Base-by-base conservation (phyloP, 257 asterid species). In the Cynanchum wilfordii region DNA sequence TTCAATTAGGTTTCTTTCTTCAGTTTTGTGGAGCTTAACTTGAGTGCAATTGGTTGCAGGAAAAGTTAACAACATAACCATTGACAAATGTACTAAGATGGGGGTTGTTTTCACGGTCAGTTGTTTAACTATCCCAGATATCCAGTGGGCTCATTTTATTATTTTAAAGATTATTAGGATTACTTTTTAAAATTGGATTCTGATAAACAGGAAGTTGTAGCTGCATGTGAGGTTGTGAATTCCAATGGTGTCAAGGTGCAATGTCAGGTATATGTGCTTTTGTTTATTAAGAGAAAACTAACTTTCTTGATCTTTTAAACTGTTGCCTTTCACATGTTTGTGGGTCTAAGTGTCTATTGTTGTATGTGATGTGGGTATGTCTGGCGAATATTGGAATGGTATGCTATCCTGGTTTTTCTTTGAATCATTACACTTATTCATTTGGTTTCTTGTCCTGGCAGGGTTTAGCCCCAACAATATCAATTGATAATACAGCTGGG, bases 211-310 rank as follows among this genome's bases (percentile, higher is more conserved):
- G 98, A 87, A 83, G 99, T 95, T 62, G 99, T 95, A 77, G 99
- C 99, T 63, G 99, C 99, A 81, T 95, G 89, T 82, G 99, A 95
- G 89, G 74, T 95, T 70, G 99, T 95, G 82, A 95, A 95, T 83
- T 90, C 94, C 84, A 89, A 68, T 63, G 83, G 90, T 0, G 87
- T 95, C 60, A 96, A 95, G 89, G 94, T 95, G 81, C 98, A 95
- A 80, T 92, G 98, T 79, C 97, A 90, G 99, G 99, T 94, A 84
- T 57, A 51, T 2, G 38, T 69, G 8, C 12, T 56, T 16, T 55
- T 56, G 27, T 25, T 50, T 71, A 68, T 44, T 33, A 42, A 24
- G 25, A 60, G 36, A 60, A 68, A 19, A 50, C 15, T 66, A 17
- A 68, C 11, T 19, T 10, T n/a, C n/a, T 30, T 5, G 44, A 25